Conservation (phyloP, 2,329 filamentous ascomycete genomes). For the Fusarium penzigii region DNA sequence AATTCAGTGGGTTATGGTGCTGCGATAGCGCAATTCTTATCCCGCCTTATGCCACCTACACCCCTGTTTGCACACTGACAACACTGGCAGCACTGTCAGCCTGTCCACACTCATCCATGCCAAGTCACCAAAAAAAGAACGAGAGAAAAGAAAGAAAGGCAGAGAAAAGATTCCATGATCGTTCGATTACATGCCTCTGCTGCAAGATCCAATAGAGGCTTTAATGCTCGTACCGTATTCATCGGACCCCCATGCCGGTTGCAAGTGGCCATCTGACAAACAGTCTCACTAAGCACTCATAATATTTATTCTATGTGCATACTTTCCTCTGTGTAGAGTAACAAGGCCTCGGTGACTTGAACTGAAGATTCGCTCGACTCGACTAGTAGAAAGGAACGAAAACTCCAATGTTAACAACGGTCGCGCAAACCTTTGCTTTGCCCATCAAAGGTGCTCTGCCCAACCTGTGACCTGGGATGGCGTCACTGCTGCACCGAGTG, state of each 20-base stretch:
- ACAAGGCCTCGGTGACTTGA: background rate
- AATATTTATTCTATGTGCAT: too few relatives aligned
- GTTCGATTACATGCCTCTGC: background rate
- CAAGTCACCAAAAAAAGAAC: too few relatives aligned
- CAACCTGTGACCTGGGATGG: constrained; percentile 28
- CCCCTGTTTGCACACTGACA: too few relatives aligned
- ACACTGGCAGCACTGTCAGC: too few relatives aligned
- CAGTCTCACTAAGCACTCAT: background rate
- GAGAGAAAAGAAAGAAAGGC: too few relatives aligned
- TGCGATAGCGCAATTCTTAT: too few relatives aligned
- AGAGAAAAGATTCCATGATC: too few relatives aligned
- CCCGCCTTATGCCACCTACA: too few relatives aligned
- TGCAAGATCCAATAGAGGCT: background rate
- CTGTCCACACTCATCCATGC: too few relatives aligned
- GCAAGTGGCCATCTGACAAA: background rate
- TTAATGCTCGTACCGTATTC: background rate
- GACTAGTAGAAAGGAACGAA: too few relatives aligned
- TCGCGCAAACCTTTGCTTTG: constrained; percentile 4
- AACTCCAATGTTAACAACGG: constrained; percentile 1
- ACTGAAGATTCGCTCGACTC: background rate
- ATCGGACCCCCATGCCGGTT: background rate
- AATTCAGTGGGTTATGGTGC: too few relatives aligned
- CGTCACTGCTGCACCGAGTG: constrained; percentile 29
- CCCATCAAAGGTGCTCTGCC: constrained; percentile 14
- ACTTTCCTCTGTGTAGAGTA: too few relatives aligned